Evolutionary conservation across 176 grass and related monocot species (phyloP), one percentile per base, ranked within the genome.

Genomic region (Dendrocalamus sinicus): DNA sequence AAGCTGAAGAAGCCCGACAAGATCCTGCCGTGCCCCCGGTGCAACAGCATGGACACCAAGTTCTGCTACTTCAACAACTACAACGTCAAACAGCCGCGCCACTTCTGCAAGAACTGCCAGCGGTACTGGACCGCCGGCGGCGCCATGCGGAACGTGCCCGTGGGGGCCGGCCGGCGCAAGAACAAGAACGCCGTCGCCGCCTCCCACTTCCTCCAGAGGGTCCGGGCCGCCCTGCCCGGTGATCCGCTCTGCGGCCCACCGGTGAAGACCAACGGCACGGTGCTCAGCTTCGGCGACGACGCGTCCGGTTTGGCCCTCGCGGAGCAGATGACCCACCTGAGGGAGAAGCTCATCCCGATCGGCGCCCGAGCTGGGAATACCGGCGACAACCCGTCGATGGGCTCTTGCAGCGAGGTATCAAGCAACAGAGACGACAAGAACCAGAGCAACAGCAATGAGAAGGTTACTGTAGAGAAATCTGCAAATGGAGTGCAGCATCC

Each of bases 71-170:
- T 90, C 88, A 92, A 92, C 79, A 92, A 92, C 91, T 92, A 92
- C 91, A 92, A 92, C 78, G 88, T 92, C 61, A 90, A 92, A 84
- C 95, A 97, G 89, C 95, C 95, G 47, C 83, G 95, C 41, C 86
- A 97, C 86, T 97, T 94, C 88, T 97, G 95, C 88, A 97, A 97
- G 86, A 91, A 97, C 57, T 97, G 94, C 87, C 94, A 97, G 88
- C 91, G 94, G 7, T 97, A 97, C 84, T 97, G 94, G 94, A 97
- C 94, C 7, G 90, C 94, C 61, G 94, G 94, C 1, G 94, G 94
- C 70, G 87, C 94, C 86, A 94, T 97, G 90, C 89, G 94, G 26
- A 97, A 97, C 72, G 94, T 97, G 40, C 94, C 94, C 6, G 94
- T 97, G 3, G 94, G 94, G 2, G 92, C 94, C 26, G 94, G 94